Evolutionary conservation across 345 rosid species (phyloP).

Genomic region (Anastatica hierochuntica): DNA sequence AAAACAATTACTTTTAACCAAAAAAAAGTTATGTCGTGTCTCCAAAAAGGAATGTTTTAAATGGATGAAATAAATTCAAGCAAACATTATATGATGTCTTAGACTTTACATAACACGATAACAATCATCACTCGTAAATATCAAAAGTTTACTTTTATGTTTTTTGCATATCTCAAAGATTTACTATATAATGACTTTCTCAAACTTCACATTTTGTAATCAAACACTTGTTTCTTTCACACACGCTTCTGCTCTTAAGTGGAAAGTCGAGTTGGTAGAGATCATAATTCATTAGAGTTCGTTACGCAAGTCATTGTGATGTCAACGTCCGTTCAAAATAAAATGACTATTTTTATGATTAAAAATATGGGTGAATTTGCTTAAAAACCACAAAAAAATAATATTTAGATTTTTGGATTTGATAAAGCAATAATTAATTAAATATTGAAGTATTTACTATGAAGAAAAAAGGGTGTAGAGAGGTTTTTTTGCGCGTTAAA

Average conservation of each 20-base stretch:
- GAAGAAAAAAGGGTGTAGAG: too few species aligned
- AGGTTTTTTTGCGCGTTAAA: too few species aligned
- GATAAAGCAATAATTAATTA: too few species aligned
- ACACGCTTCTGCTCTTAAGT: slow-evolving; percentile 9
- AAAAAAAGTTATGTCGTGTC: not conserved
- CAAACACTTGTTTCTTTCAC: slow-evolving; percentile 8
- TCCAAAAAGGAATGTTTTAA: not conserved
- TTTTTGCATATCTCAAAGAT: not conserved
- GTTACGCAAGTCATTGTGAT: slow-evolving; percentile 13
- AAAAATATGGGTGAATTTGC: too few species aligned
- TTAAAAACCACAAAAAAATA: too few species aligned
- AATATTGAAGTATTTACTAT: too few species aligned
- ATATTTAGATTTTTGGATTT: too few species aligned
- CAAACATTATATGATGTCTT: not conserved
- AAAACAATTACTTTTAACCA: too few species aligned
- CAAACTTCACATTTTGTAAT: not conserved
- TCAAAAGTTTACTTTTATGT: not conserved
- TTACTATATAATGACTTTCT: not conserved
- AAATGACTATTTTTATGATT: not conserved
- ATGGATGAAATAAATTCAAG: not conserved
- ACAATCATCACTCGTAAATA: slow-evolving; percentile 6
- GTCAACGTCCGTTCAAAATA: slow-evolving; percentile 1
- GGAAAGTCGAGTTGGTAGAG: not conserved
- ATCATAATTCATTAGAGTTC: slow-evolving; percentile 3
- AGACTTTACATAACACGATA: slow-evolving; percentile 10